Evolutionary conservation across 148 eudicot genomes (phyloP), one percentile per base, ranked within the genome.

Genomic region (Euryodendron excelsum): DNA sequence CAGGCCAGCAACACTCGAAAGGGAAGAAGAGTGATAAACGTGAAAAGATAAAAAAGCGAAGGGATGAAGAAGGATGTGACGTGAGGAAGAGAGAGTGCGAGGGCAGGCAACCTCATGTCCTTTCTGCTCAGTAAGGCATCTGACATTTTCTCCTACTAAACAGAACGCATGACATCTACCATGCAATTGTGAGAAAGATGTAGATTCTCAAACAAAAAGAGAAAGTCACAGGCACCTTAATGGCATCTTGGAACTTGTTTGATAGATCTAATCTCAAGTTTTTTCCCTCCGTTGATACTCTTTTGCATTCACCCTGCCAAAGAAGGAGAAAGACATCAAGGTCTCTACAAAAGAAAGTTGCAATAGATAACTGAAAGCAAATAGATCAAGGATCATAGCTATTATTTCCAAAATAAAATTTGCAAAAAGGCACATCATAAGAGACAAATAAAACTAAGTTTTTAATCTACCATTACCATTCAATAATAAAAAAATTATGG

Each of bases 241-340:
- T 90, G 73, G 97, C 99, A 84, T 93, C 93, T 71, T 89, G 90
- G 79, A 95, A 95, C 86, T 80, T 93, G 79, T 81, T 87, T 72
- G 99, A 93, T 75, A 95, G 82, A 82, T 95, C 99, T 82, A 86
- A 80, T 91, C 99, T 93, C 85, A 95, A 86, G 82, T 86, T 90
- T 81, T 95, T 97, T 61, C 99, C 96, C 76, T 93, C 97, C 45
- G 88, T 84, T 69, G 99, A 95, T 67, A 91, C 96, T 76, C 90
- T 80, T 86, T 88, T 93, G 87, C 97, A 95, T 77, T 95, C 97
- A 80, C 91, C 99, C 99, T 95, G 88, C 79, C 82, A 79, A 74
- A 47, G 34, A 75, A 86, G 7, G 63, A 36, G 58, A 71, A 33
- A 80, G 78, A 55, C 77, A 74, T 80, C 64, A 72, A 8, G 6